These are phyloP conservation scores for Proliferodiscus dingleyae DNA, from an alignment of 2,329 filamentous ascomycete species.

Conservation along the genomic window DNA sequence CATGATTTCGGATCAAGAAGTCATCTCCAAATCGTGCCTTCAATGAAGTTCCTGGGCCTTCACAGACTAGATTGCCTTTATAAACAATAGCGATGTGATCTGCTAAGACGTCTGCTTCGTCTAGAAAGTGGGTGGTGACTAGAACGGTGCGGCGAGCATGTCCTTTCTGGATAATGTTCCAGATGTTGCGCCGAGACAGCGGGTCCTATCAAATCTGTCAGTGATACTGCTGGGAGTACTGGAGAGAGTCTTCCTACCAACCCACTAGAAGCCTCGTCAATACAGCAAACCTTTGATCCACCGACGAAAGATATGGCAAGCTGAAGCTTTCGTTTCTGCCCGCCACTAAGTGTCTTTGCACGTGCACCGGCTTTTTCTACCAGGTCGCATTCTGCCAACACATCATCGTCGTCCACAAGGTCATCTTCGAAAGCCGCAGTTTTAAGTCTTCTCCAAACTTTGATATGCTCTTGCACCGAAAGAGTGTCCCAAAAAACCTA, in stretches of 20 bases:
- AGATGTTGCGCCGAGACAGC: constrained; percentile 59
- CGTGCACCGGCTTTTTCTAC: constrained; percentile 50
- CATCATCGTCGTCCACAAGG: constrained; percentile 41
- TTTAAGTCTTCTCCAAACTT: constrained; percentile 59
- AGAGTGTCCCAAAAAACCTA: constrained; percentile 56
- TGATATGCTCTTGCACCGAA: constrained; percentile 58
- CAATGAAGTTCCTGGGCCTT: constrained; percentile 58
- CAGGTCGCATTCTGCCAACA: constrained; percentile 55
- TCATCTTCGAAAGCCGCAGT: constrained; percentile 37
- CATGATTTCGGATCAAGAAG: constrained; percentile 38
- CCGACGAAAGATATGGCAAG: constrained; percentile 65
- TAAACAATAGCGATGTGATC: constrained; percentile 63
- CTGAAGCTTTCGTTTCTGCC: constrained; percentile 63
- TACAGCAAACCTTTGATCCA: constrained; percentile 57
- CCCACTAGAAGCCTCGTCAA: constrained; percentile 62
- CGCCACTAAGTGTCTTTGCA: constrained; percentile 56
- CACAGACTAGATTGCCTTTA: constrained; percentile 56
- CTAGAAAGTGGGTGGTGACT: constrained; percentile 63
- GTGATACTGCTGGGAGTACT: neutral
- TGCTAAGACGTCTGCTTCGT: constrained; percentile 61
- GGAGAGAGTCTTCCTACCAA: constrained; percentile 30
- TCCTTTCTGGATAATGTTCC: constrained; percentile 62
- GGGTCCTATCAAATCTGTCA: constrained; percentile 42
- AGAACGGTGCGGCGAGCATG: constrained; percentile 57
- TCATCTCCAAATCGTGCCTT: constrained; percentile 57